phyloP scores from a whole-genome alignment of 2,329 filamentous ascomycete genomes.

The Thielaviopsis populi region DNA sequence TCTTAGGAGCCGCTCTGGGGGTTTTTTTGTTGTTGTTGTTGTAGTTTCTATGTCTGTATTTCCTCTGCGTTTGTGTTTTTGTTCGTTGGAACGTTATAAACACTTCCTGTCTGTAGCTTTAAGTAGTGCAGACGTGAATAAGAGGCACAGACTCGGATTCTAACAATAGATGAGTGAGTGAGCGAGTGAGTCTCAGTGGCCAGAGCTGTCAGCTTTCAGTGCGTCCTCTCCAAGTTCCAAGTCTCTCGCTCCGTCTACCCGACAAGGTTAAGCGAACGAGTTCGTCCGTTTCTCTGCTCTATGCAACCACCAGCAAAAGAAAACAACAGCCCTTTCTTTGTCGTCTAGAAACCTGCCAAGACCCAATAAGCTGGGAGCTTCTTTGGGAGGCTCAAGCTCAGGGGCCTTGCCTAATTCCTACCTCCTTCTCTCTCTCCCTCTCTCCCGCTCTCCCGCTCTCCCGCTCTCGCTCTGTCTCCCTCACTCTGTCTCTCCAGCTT shows the following conservation, averaged over 20 bases:
- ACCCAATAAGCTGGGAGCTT: not conserved
- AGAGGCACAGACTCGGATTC: not conserved
- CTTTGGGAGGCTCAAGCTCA: not conserved
- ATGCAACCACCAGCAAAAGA: not conserved
- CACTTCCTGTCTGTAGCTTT: not conserved
- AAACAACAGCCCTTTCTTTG: not conserved
- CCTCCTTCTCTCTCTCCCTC: not conserved
- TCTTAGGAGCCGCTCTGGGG: not conserved
- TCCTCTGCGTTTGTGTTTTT: not conserved
- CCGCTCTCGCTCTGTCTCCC: too few relatives aligned
- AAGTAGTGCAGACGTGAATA: not conserved
- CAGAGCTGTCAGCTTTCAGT: not conserved
- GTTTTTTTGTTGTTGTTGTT: too few relatives aligned
- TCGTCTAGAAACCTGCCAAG: not conserved
- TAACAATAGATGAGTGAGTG: not conserved
- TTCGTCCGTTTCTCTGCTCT: not conserved
- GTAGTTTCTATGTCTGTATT: too few relatives aligned
- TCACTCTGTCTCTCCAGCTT: not conserved
- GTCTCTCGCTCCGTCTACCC: too few relatives aligned
- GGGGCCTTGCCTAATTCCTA: not conserved
- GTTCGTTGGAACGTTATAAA: too few relatives aligned
- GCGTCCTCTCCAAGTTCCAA: too few relatives aligned
- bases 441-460: too few relatives aligned
- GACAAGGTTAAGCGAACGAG: not conserved
- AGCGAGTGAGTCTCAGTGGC: not conserved